A percentile compares a stretch with the other conserved stretches of the same genome.
phyloP scores from a whole-genome alignment of 306 rosid species.

The Rosa multiflora region DNA sequence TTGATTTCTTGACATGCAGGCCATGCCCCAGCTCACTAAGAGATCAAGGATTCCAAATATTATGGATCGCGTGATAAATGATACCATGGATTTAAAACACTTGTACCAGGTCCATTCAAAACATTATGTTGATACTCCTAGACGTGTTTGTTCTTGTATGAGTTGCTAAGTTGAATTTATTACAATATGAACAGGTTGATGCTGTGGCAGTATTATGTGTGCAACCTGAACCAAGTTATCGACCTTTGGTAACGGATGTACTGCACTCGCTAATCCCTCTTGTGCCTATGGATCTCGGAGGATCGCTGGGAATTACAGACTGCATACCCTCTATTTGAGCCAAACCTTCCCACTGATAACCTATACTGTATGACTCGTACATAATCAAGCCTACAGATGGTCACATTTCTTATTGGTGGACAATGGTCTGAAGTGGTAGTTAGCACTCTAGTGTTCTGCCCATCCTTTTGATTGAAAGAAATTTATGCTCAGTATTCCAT shows the following conservation, averaged over 20 bases:
- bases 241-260: slow-evolving; percentile 84
- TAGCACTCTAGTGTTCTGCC: background rate
- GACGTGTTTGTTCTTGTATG: background rate
- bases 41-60: too few relatives aligned
- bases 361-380: background rate
- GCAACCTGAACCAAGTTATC: slow-evolving; percentile 87
- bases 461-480: background rate
- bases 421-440: background rate
- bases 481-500: background rate
- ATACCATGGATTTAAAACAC: slow-evolving; percentile 27
- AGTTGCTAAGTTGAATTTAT: slow-evolving; percentile 8
- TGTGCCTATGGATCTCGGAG: slow-evolving; percentile 76
- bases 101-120: slow-evolving; percentile 67
- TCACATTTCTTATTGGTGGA: background rate
- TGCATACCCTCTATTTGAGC: slow-evolving; percentile 20
- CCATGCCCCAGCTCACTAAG: too few relatives aligned
- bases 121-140: slow-evolving; percentile 10
- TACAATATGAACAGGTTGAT: slow-evolving; percentile 63
- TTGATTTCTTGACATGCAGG: too few relatives aligned
- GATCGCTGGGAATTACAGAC: slow-evolving; percentile 67
- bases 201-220: slow-evolving; percentile 91
- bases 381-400: background rate
- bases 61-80: too few relatives aligned
- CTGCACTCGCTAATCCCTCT: slow-evolving; percentile 89
- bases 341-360: slow-evolving; percentile 23